A percentile compares a stretch with the other conserved stretches of the same genome.
These are phyloP conservation scores for Calocybe indica DNA, from an alignment of 768 basidiomycete genomes.

Conservation along the genomic window DNA sequence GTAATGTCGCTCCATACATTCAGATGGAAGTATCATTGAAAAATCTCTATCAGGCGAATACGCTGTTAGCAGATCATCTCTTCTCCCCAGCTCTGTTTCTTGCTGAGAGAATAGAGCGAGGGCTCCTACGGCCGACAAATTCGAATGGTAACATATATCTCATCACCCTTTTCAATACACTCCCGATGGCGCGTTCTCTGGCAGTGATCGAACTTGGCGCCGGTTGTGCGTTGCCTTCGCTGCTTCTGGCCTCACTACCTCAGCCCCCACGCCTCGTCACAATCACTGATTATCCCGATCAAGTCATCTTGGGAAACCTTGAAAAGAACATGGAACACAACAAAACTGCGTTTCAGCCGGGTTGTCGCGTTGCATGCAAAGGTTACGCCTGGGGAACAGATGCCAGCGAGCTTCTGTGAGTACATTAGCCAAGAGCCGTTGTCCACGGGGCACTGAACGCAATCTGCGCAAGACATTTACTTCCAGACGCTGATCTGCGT, in stretches of 20 bases:
- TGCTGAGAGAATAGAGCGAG: conserved; percentile 58
- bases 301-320: conserved; percentile 52
- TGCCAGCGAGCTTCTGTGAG: conserved; percentile 41
- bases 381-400: conserved; percentile 68
- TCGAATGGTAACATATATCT: background rate
- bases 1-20: conserved; percentile 21
- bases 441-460: background rate
- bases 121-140: conserved; percentile 41
- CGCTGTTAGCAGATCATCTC: conserved; percentile 65
- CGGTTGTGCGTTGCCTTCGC: conserved; percentile 61
- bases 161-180: background rate
- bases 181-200: background rate
- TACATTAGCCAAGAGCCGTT: conserved; percentile 2
- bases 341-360: conserved; percentile 20
- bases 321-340: conserved; percentile 50
- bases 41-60: conserved; percentile 46
- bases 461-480: background rate
- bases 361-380: conserved; percentile 36
- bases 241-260: conserved; percentile 43
- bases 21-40: conserved; percentile 4
- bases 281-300: conserved; percentile 66
- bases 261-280: conserved; percentile 48
- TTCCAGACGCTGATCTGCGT: background rate
- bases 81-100: conserved; percentile 67
- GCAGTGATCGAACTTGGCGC: conserved; percentile 69